A percentile compares a stretch with the other conserved stretches of the same genome.
Conservation (phyloP, 805 yeast genomes). For the Kluyveromyces aestuarii region DNA sequence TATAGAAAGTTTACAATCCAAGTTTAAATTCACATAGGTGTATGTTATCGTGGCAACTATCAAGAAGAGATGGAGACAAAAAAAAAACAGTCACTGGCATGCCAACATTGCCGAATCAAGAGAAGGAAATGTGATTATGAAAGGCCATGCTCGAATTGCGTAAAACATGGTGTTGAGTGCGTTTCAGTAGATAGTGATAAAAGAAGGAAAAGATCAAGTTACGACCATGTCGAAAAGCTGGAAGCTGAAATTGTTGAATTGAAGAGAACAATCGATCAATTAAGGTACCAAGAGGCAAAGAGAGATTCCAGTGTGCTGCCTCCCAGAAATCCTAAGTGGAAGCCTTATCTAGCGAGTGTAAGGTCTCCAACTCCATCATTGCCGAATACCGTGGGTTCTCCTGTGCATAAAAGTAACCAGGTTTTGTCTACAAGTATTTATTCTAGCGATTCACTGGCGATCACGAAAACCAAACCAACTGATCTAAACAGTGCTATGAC, state of each 20-base stretch:
- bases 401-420: not conserved
- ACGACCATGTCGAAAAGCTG: constrained; percentile 35
- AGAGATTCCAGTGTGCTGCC: constrained; percentile 4
- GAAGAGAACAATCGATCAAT: constrained; percentile 9
- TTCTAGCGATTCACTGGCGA: constrained; percentile 21
- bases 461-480: constrained; percentile 8
- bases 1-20: not conserved
- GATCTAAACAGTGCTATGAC: constrained; percentile 2
- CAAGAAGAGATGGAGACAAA: not conserved
- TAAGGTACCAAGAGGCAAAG: constrained; percentile 7
- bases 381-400: not conserved
- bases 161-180: constrained; percentile 35
- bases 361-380: constrained; percentile 1
- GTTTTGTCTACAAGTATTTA: constrained; percentile 18
- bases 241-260: constrained; percentile 21
- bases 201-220: constrained; percentile 38
- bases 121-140: constrained; percentile 38
- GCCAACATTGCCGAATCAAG: constrained; percentile 17
- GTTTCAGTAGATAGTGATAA: constrained; percentile 34
- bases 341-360: not conserved
- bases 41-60: not conserved
- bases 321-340: not conserved
- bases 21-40: not conserved
- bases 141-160: constrained; percentile 39
- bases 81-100: constrained; percentile 4